These are phyloP conservation scores for Aspergillus sp. DNA, from an alignment of 2,329 filamentous ascomycete species.

Conservation along the genomic window DNA sequence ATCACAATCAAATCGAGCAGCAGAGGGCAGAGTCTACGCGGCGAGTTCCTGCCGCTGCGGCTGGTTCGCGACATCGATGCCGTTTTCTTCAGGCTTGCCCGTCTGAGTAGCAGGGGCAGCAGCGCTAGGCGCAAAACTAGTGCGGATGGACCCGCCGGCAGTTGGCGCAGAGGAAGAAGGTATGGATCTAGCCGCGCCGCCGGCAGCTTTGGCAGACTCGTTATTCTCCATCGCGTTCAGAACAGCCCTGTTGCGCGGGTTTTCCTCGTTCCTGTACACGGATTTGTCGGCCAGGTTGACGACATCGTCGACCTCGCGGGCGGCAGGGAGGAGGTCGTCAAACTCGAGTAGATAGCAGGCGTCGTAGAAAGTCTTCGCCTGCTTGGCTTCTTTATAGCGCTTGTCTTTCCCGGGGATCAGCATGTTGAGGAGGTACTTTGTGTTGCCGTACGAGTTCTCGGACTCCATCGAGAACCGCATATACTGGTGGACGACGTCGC, in stretches of 20 bases:
- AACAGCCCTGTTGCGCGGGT: too few relatives aligned
- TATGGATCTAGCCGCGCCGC: too few relatives aligned
- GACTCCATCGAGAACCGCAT: conserved; percentile 62
- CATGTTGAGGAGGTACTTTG: conserved; percentile 80
- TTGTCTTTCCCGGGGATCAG: conserved; percentile 72
- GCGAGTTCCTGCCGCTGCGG: conserved; percentile 15
- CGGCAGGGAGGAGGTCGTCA: conserved; percentile 53
- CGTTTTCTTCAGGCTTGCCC: conserved; percentile 12
- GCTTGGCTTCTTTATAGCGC: conserved; percentile 52
- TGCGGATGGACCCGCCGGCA: too few relatives aligned
- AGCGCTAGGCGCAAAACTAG: too few relatives aligned
- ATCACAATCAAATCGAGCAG: neutral
- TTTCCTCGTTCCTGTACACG: conserved; percentile 7
- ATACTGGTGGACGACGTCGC: conserved; percentile 67
- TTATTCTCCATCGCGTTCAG: too few relatives aligned
- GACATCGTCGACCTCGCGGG: conserved; percentile 55
- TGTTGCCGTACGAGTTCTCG: conserved; percentile 83
- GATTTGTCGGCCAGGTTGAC: conserved; percentile 32
- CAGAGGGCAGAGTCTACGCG: conserved; percentile 7
- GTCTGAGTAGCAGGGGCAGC: conserved; percentile 6
- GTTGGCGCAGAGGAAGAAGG: too few relatives aligned
- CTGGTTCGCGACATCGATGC: conserved; percentile 13
- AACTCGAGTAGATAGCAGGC: conserved; percentile 58
- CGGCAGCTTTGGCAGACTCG: too few relatives aligned
- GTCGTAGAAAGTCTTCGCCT: conserved; percentile 61